phyloP scores from a whole-genome alignment of 192 early-diverging fungal genomes.

The Globomyces pollinis-pini region DNA sequence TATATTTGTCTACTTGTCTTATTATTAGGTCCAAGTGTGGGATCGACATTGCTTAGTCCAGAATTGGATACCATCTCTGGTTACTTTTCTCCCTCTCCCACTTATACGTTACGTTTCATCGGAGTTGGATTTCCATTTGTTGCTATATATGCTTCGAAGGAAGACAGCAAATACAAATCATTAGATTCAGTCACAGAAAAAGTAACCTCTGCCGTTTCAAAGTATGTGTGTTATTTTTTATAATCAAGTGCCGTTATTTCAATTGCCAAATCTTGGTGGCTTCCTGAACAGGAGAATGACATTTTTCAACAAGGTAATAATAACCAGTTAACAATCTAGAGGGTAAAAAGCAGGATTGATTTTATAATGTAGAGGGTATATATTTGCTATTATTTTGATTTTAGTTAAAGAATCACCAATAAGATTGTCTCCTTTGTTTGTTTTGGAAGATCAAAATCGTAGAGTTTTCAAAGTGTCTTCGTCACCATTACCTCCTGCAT shows the following conservation, averaged over 20 bases:
- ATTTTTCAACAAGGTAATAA: background rate
- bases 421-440: no score
- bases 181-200: slow-evolving; percentile 17
- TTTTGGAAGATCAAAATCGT: no score
- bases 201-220: slow-evolving; percentile 19
- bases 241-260: slow-evolving; percentile 53
- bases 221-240: background rate
- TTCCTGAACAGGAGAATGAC: slow-evolving; percentile 17
- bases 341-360: slow-evolving; percentile 31
- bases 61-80: slow-evolving; percentile 18
- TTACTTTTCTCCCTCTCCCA: background rate
- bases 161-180: slow-evolving; percentile 14
- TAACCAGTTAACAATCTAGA: slow-evolving; percentile 19
- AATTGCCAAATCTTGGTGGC: slow-evolving; percentile 63
- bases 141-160: slow-evolving; percentile 21
- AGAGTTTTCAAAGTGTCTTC: no score
- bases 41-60: slow-evolving; percentile 2
- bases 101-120: slow-evolving; percentile 17
- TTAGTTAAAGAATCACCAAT: slow-evolving; percentile 48
- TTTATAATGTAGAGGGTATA: slow-evolving; percentile 45
- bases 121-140: slow-evolving; percentile 32
- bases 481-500: no score
- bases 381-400: slow-evolving; percentile 43
- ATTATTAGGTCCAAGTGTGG: slow-evolving; percentile 10
- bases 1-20: background rate